A percentile compares a stretch with the other conserved stretches of the same genome.
Evolutionary conservation across 2,329 filamentous ascomycete genomes (phyloP).

Genomic region (Pezicula neosporulosa): DNA sequence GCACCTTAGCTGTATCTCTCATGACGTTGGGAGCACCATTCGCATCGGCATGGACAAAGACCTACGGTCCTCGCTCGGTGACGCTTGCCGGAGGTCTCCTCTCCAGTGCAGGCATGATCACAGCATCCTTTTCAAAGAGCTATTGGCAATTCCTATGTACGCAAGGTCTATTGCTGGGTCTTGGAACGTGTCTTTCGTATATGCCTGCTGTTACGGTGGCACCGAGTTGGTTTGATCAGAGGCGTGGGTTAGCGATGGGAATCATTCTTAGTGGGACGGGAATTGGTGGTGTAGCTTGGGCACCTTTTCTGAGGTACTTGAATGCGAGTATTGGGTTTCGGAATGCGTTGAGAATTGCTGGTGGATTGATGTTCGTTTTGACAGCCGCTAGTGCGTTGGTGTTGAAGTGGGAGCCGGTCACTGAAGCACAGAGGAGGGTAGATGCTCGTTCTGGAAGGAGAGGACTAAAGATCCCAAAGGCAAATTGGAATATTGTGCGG

Average conservation of each 20-base stretch:
- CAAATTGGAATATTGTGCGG: conserved; percentile 31
- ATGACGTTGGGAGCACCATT: conserved; percentile 34
- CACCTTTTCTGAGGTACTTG: conserved; percentile 19
- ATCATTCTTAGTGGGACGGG: conserved; percentile 34
- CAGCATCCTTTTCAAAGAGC: conserved; percentile 30
- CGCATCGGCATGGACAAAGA: conserved; percentile 30
- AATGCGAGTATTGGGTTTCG: conserved; percentile 29
- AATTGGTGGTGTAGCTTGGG: conserved; percentile 33
- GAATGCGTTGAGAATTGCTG: conserved; percentile 32
- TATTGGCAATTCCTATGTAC: conserved; percentile 21
- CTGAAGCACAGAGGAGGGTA: conserved; percentile 2
- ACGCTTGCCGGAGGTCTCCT: conserved; percentile 28
- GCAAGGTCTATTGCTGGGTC: conserved; percentile 34
- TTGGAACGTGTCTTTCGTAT: conserved; percentile 35
- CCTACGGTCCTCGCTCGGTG: conserved; percentile 28
- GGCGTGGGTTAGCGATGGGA: conserved; percentile 34
- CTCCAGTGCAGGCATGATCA: conserved; percentile 28
- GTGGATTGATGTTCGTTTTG: conserved; percentile 27
- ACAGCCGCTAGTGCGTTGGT: conserved; percentile 13
- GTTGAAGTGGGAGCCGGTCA: conserved; percentile 8
- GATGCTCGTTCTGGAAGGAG: neutral
- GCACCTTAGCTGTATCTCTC: conserved; percentile 31
- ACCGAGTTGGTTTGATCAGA: conserved; percentile 34
- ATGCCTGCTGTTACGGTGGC: conserved; percentile 34
- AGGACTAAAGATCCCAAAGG: conserved; percentile 21